These are phyloP conservation scores for Daedalea quercina DNA, from an alignment of 768 basidiomycete species.

Conservation along the genomic window DNA sequence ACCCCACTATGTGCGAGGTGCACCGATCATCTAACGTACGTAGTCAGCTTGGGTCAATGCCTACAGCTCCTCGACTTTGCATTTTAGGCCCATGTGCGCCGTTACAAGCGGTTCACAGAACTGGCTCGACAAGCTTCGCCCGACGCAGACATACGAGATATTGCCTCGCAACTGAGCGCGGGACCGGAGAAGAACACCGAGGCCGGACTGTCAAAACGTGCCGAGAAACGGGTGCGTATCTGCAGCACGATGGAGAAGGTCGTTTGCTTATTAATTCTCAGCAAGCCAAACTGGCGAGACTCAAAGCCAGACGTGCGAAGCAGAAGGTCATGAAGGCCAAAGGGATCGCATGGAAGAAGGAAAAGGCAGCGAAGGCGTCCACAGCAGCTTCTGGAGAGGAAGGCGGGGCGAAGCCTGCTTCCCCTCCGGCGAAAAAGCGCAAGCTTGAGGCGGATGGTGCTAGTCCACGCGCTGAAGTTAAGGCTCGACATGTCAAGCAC, in stretches of 20 bases:
- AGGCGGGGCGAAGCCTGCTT: not conserved
- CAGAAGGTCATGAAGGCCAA: slow-evolving; percentile 39
- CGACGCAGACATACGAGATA: slow-evolving; percentile 40
- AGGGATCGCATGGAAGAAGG: slow-evolving; percentile 24
- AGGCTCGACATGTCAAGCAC: no score
- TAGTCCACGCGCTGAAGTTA: no score
- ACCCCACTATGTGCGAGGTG: slow-evolving; percentile 42
- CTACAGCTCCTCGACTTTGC: not conserved
- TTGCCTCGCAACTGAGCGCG: slow-evolving; percentile 20
- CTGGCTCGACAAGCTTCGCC: slow-evolving; percentile 35
- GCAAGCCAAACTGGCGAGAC: slow-evolving; percentile 38
- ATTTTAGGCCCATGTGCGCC: slow-evolving; percentile 57
- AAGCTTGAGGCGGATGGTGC: not conserved
- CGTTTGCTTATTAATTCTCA: not conserved
- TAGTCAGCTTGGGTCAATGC: slow-evolving; percentile 13
- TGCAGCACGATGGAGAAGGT: not conserved
- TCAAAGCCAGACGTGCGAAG: slow-evolving; percentile 42
- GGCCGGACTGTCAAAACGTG: slow-evolving; percentile 44
- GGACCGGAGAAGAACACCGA: slow-evolving; percentile 2
- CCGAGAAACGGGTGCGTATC: slow-evolving; percentile 51
- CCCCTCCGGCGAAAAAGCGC: not conserved
- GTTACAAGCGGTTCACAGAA: slow-evolving; percentile 42
- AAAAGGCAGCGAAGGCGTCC: slow-evolving; percentile 3
- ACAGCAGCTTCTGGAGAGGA: not conserved
- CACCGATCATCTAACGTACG: slow-evolving; percentile 63